phyloP scores from a whole-genome alignment of 306 rosid species.

The Ormosia semicastrata region DNA sequence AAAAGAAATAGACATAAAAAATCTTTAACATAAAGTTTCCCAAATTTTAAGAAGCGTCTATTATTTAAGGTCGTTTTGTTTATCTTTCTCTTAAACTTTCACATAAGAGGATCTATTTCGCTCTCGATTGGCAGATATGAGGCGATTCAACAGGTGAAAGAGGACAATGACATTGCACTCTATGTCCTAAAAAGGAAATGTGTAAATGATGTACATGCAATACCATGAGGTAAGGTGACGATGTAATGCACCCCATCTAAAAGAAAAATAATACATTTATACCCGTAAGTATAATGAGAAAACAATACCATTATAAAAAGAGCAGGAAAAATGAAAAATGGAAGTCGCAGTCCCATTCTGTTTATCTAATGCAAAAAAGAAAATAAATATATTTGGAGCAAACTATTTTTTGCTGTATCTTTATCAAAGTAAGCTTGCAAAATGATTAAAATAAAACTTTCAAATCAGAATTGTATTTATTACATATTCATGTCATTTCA shows the following conservation, averaged over 20 bases:
- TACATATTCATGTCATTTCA: background rate
- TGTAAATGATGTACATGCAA: background rate
- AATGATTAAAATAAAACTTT: background rate
- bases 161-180: background rate
- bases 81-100: no score
- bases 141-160: background rate
- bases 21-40: no score
- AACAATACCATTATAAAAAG: background rate
- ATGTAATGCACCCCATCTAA: background rate
- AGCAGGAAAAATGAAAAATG: background rate
- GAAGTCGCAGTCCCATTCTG: background rate
- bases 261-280: background rate
- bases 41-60: no score
- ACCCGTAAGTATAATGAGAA: background rate
- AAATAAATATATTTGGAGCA: background rate
- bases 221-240: background rate
- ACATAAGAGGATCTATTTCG: no score
- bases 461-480: background rate
- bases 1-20: no score
- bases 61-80: no score
- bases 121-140: background rate
- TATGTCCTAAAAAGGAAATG: background rate
- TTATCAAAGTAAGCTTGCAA: background rate
- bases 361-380: background rate
- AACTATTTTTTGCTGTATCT: background rate